Percentiles rank a stretch among this genome's conserved stretches.
Evolutionary conservation across 73 alveolate genomes (phyloP).

Genomic region (Paramecium octaurelia): DNA sequence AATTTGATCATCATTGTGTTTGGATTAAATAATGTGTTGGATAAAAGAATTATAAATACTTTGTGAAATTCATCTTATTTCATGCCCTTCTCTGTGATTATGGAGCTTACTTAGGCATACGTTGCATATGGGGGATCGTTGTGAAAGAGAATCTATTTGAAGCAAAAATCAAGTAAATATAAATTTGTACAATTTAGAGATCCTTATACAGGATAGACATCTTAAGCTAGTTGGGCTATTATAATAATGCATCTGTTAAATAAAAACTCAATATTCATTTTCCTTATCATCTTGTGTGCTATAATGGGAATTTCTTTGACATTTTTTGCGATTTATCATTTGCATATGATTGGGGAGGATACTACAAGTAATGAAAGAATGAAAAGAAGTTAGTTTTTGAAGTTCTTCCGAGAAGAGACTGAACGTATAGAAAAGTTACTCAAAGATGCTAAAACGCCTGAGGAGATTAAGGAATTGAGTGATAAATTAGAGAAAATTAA

Average conservation of each 20-base stretch:
- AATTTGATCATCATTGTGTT: constrained; percentile 90
- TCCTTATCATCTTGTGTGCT: constrained; percentile 41
- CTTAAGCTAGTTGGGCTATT: constrained; percentile 40
- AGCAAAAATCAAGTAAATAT: background rate
- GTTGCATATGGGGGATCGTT: constrained; percentile 47
- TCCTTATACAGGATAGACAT: constrained; percentile 5
- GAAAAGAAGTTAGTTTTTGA: constrained; percentile 55
- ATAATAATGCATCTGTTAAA: constrained; percentile 9
- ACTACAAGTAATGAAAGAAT: constrained; percentile 60
- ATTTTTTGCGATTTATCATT: constrained; percentile 46
- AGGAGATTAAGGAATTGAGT: background rate
- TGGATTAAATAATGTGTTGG: constrained; percentile 74
- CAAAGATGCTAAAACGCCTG: background rate
- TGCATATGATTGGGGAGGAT: constrained; percentile 40
- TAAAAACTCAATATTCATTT: constrained; percentile 45
- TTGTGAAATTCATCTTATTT: constrained; percentile 18
- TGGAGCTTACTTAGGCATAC: constrained; percentile 51
- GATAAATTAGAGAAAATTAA: background rate
- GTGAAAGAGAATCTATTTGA: background rate
- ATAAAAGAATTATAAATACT: constrained; percentile 55
- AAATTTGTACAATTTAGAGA: background rate
- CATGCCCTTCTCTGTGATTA: constrained; percentile 56
- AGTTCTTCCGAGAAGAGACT: constrained; percentile 34
- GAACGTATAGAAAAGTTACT: background rate
- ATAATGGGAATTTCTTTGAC: constrained; percentile 58